Evolutionary conservation across 768 basidiomycete genomes (phyloP), one percentile per base, ranked within the genome.

Genomic region (Tulasnella sp.): DNA sequence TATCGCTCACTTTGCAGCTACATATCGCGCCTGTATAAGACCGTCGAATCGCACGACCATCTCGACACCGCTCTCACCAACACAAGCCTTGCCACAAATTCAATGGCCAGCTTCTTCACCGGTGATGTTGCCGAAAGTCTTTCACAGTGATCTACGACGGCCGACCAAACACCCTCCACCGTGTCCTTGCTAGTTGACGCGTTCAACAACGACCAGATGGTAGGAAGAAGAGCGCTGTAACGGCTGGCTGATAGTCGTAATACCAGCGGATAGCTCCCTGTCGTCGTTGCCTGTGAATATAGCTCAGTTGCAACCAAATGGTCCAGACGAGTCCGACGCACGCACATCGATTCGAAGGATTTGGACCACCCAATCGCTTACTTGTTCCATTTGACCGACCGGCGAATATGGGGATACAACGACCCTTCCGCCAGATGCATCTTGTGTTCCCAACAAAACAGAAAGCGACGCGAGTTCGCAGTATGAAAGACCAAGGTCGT

Each of bases 381-480:
- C 81, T 4, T 67, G 77, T 37, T 70, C 69, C 4, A 79, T 32
- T 32, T 81, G 55, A 13, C 46, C 48, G 35, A 35, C 26, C 23
- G 78, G 18, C 5, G 69, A n/a, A 48, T 23, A 39, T 16, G 29
- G 39, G 29, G 44, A 16, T 23, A 5, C 61, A 29, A 35, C 61
- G 1, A 26, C 32, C 15, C 5, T n/a, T 10, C n/a, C 51, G 20
- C 61, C 29, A 11, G 61, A 35, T 67, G 32, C 15, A 15, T 67
- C 61, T 10, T 32, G 69, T 32, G 26, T 4, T 20, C 2, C 57
- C 32, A 26, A 77, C 7, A 81, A 40, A 5, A 88, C 84, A 29
- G 91, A 84, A 32, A 93, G 85, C 2, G 93, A 92, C 7, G 87
- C 88, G 13, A 96, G 86, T 83, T 94, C 91, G 84, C 93, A 94